Evolutionary conservation across 441 rosid species (phyloP).

Genomic region (Pelargonium myrrhifolium): DNA sequence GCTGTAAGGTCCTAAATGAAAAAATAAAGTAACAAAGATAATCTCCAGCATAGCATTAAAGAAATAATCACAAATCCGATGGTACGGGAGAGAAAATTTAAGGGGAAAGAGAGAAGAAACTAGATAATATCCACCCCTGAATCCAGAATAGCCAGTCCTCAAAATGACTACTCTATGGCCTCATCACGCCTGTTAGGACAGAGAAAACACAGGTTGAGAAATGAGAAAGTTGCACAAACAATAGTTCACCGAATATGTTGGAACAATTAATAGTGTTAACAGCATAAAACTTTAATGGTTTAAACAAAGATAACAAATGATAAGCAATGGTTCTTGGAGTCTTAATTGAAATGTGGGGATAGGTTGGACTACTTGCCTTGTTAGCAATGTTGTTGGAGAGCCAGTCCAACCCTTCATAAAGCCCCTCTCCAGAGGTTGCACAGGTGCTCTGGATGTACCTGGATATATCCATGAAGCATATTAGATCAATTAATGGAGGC

Average conservation of each 20-base stretch:
- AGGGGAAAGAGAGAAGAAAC: background rate
- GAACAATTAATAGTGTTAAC: background rate
- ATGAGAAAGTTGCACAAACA: background rate
- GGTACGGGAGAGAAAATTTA: background rate
- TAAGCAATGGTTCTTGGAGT: background rate
- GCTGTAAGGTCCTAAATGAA: background rate
- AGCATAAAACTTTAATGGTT: background rate
- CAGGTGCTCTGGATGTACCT: conserved; percentile 26
- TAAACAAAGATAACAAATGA: background rate
- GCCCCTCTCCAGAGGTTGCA: conserved; percentile 29
- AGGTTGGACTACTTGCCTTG: conserved; percentile 9
- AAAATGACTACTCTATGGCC: background rate
- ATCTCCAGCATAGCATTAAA: background rate
- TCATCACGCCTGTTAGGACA: background rate
- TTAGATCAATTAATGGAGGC: background rate
- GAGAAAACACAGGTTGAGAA: background rate
- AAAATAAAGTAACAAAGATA: background rate
- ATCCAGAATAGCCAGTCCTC: background rate
- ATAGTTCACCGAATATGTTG: background rate
- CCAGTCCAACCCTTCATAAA: conserved; percentile 29
- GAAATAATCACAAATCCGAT: background rate
- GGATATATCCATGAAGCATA: background rate
- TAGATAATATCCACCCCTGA: conserved; percentile 1
- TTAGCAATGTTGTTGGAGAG: conserved; percentile 24
- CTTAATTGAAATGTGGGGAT: background rate